Evolutionary conservation across 2,329 filamentous ascomycete species (phyloP), one percentile per base, ranked within the genome.

Genomic region (Alternaria alternata): DNA sequence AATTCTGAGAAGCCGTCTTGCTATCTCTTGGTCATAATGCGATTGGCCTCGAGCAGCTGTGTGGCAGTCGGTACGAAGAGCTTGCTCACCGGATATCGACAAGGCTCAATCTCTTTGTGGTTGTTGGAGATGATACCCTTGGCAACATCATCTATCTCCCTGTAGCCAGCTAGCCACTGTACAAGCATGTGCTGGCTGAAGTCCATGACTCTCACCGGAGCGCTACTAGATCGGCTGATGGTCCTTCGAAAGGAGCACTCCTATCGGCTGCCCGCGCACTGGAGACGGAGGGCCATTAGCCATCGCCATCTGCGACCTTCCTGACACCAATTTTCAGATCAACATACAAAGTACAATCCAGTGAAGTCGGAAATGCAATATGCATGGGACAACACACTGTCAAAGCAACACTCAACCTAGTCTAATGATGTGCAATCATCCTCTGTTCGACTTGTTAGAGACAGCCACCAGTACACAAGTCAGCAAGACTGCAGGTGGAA

Each of bases 51-150:
- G 8, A 16, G 32, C 24, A 24, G 5, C 16, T 20, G 8, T 49
- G 16, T 38, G 20, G 14, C 32, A 11, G 11, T 38, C 26, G 20
- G 32, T 18, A 38, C 32, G 18, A 22, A 12, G 30, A 22, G 18
- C 20, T 48, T 49, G 32, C 34, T 49, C 46, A 49, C 46, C 32
- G 46, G 46, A 38, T 18, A 18, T n/a, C n/a, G 46, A 49, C 14
- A 36, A 36, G 46, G 46, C 30, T 49, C 32, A 49, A 7, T 22
- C 20, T 12, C 14, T 32, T 24, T 49, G 32, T 49, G 46, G 22
- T 49, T 11, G n/a, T 36, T 24, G 22, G 30, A n/a, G 46, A 36
- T 20, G 14, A 49, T 20, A 49, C 24, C 20, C 20, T 49, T 24
- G 46, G 38, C 46, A 38, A 49, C 46, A 49, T 49, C 20, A n/a